Percentiles rank a stretch among this genome's conserved stretches.
Conservation (phyloP, 2,329 filamentous ascomycete genomes). For the Leptoxyphium fumago region DNA sequence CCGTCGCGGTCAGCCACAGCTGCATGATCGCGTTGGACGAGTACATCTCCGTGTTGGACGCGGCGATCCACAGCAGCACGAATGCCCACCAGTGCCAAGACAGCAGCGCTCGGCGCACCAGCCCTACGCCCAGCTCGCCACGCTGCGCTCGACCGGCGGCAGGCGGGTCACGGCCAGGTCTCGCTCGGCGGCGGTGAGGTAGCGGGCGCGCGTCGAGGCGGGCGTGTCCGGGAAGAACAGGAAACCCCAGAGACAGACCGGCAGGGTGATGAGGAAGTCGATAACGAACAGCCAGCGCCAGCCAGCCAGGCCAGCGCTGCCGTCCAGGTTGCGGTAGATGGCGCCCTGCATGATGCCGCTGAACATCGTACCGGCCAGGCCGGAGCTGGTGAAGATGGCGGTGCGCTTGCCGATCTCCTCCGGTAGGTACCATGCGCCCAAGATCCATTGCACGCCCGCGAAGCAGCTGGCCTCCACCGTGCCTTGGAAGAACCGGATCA, state of each 20-base stretch:
- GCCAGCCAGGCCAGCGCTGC: constrained; percentile 34
- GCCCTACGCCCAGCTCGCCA: constrained; percentile 10
- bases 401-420: constrained; percentile 45
- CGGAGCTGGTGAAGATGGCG: constrained; percentile 46
- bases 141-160: constrained; percentile 11
- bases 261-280: constrained; percentile 42
- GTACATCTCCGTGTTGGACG: constrained; percentile 15
- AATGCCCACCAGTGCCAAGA: constrained; percentile 17
- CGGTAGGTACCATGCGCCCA: constrained; percentile 11
- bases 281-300: constrained; percentile 48
- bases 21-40: constrained; percentile 15
- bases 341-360: constrained; percentile 45
- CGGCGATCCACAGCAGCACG: constrained; percentile 14
- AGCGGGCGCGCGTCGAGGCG: constrained; percentile 34
- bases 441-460: constrained; percentile 14
- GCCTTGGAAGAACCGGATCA: constrained; percentile 37
- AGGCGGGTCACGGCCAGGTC: constrained; percentile 10
- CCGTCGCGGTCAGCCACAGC: constrained; percentile 10
- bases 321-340: constrained; percentile 30
- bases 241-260: constrained; percentile 40
- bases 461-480: constrained; percentile 16
- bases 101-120: constrained; percentile 11
- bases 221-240: constrained; percentile 40
- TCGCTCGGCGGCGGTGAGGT: constrained; percentile 16
- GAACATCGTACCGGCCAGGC: constrained; percentile 46